Base-by-base conservation (phyloP, 768 basidiomycete genomes). In the Chalciporus chontae region DNA sequence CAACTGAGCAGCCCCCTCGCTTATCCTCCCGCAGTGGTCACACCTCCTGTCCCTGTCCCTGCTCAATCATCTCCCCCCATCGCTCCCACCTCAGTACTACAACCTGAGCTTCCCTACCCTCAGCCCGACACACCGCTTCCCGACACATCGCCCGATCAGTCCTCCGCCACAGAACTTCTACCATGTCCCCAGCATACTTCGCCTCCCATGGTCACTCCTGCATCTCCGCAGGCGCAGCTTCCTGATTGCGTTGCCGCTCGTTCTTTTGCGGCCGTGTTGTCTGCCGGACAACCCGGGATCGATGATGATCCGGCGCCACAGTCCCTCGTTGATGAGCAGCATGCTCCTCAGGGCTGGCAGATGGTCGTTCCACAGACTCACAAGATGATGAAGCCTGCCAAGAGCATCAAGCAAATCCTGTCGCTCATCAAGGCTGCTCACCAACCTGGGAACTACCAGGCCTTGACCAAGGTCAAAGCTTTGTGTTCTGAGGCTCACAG, bases 401-500 rank as follows among this genome's bases (percentile, higher is more conserved):
- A 67, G 62, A 71, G 54, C 55, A 58, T 77, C 29, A 70, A 66
- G 9, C 72, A 76, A 32, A 57, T 77, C 10, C 71, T 74, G 43
- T 66, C 70, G 3, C 71, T 76, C 47, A 75, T 76, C 55, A 65
- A 62, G 37, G 68, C 67, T 10, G 75, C 75, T 15, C 73, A 74
- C 48, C 70, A 73, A 55, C 72, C 72, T 1, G 70, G 72, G 0
- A 75, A 74, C 43, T 67, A 72, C 6, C 70, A 65, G 37, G 69
- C 69, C 27, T 64, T 77, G 45, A 60, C 65, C 31, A 73, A 66
- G 52, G 69, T 77, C 54, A 77, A 77, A 60, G 68, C 69, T 43
- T 54, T 77, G 36, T 77, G 75, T 55, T 69, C 73, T 0, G 73
- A 74, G 31, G 75, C 75, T 10, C 75, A 77, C 45, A 59, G 56